These are phyloP conservation scores for Penicillium angulare DNA, from an alignment of 495 filamentous ascomycete genomes.

Conservation along the genomic window DNA sequence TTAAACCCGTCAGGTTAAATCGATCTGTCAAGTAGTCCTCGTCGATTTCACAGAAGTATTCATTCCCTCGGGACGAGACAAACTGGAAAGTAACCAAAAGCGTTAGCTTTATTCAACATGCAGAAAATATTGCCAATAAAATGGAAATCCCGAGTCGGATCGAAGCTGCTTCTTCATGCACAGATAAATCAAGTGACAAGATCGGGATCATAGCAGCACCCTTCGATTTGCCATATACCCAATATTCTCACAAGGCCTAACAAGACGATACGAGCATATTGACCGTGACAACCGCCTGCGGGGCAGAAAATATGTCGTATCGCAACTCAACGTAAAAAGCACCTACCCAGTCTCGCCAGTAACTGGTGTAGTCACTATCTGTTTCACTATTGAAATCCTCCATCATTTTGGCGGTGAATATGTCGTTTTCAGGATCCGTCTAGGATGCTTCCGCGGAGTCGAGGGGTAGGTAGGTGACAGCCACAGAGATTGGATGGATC, in stretches of 20 bases:
- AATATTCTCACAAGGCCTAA: no score
- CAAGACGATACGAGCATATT: no score
- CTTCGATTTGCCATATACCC: not conserved
- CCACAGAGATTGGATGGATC: constrained; percentile 33
- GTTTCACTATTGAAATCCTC: constrained; percentile 97
- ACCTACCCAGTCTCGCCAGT: constrained; percentile 99
- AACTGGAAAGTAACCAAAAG: constrained; percentile 59
- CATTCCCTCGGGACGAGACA: constrained; percentile 94
- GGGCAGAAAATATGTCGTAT: constrained; percentile 6
- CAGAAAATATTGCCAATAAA: not conserved
- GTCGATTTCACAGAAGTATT: constrained; percentile 99
- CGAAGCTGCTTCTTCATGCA: not conserved
- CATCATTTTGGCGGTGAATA: constrained; percentile 50
- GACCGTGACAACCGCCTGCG: not conserved
- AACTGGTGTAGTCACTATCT: constrained; percentile 98
- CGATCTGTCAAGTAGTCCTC: constrained; percentile 98
- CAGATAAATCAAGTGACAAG: not conserved
- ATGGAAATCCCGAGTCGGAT: not conserved
- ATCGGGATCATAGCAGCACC: not conserved
- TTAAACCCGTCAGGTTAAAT: constrained; percentile 96
- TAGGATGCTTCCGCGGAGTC: constrained; percentile 7
- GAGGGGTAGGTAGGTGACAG: constrained; percentile 13
- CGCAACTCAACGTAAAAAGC: not conserved
- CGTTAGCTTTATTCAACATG: constrained; percentile 14
- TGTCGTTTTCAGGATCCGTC: not conserved